A percentile compares a stretch with the other conserved stretches of the same genome.
Conservation (phyloP, 352 stramenopile species). For the Pythium folliculosum region DNA sequence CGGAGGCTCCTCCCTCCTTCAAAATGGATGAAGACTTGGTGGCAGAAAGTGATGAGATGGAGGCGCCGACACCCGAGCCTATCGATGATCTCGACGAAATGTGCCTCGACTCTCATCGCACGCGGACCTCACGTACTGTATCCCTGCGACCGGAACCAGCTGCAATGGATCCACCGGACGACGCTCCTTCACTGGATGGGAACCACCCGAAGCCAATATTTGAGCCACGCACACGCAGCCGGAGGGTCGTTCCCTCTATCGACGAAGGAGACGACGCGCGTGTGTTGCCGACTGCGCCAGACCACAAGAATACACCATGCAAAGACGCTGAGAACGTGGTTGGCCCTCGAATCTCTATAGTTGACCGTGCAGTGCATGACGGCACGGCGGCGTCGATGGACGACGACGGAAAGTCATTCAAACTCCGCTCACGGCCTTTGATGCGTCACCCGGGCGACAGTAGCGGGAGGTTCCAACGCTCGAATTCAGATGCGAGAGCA, state of each 20-base stretch:
- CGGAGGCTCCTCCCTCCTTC: not conserved
- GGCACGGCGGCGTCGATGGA: not conserved
- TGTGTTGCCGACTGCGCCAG: not conserved
- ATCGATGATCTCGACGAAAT: not conserved
- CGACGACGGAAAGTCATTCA: not conserved
- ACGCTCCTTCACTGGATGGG: not conserved
- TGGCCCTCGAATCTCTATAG: not conserved
- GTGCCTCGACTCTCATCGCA: not conserved
- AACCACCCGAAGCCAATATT: not conserved
- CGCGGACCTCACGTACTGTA: not conserved
- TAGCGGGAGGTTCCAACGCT: not conserved
- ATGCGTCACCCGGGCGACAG: not conserved
- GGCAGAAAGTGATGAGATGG: not conserved
- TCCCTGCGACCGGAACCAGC: not conserved
- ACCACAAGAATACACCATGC: not conserved
- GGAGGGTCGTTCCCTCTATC: not conserved
- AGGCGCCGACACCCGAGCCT: not conserved
- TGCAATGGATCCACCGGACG: not conserved
- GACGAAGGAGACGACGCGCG: not conserved
- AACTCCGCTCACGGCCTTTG: not conserved
- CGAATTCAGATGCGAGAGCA: not conserved
- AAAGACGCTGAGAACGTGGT: not conserved
- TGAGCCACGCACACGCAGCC: slow-evolving; percentile 1
- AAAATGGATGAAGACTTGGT: slow-evolving; percentile 11
- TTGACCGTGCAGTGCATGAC: not conserved